These are phyloP conservation scores for Margaritispora aquatica DNA, from an alignment of 495 filamentous ascomycete genomes.

Conservation along the genomic window DNA sequence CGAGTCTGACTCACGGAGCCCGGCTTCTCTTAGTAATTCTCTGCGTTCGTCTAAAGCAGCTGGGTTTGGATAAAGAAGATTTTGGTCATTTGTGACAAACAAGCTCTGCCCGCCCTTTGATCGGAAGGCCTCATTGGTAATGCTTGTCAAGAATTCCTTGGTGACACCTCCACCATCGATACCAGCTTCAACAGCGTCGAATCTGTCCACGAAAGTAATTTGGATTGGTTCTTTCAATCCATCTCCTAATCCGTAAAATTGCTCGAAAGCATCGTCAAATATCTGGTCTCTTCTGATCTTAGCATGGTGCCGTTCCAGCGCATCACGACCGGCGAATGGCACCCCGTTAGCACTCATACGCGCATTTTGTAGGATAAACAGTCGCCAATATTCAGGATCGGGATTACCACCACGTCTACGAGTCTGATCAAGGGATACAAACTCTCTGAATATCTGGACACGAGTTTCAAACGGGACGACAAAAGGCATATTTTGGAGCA, in stretches of 20 bases:
- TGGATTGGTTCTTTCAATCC: slow-evolving; percentile 94
- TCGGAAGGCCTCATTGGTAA: slow-evolving; percentile 82
- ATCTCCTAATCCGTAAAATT: slow-evolving; percentile 77
- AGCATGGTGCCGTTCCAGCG: slow-evolving; percentile 68
- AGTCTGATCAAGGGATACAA: slow-evolving; percentile 76
- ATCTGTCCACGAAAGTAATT: slow-evolving; percentile 93
- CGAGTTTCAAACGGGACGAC: slow-evolving; percentile 89
- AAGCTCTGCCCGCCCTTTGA: slow-evolving; percentile 43
- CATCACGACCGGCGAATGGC: slow-evolving; percentile 35
- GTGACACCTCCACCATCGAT: slow-evolving; percentile 97
- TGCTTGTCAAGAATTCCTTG: slow-evolving; percentile 92
- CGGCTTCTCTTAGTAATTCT: slow-evolving; percentile 47
- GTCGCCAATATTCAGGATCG: slow-evolving; percentile 76
- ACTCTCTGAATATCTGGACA: slow-evolving; percentile 91
- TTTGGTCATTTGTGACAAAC: slow-evolving; percentile 84
- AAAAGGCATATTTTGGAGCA: slow-evolving; percentile 94
- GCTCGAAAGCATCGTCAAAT: slow-evolving; percentile 78
- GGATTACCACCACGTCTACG: slow-evolving; percentile 67
- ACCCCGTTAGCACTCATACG: slow-evolving; percentile 25
- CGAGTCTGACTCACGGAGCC: slow-evolving; percentile 42
- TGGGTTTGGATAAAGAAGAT: slow-evolving; percentile 87
- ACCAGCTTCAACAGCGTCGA: slow-evolving; percentile 79
- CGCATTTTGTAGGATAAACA: slow-evolving; percentile 45
- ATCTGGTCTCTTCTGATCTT: slow-evolving; percentile 72
- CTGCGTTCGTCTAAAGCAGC: slow-evolving; percentile 67